Conservation (phyloP, 768 basidiomycete genomes). For the Pleurotus tuber-regium region DNA sequence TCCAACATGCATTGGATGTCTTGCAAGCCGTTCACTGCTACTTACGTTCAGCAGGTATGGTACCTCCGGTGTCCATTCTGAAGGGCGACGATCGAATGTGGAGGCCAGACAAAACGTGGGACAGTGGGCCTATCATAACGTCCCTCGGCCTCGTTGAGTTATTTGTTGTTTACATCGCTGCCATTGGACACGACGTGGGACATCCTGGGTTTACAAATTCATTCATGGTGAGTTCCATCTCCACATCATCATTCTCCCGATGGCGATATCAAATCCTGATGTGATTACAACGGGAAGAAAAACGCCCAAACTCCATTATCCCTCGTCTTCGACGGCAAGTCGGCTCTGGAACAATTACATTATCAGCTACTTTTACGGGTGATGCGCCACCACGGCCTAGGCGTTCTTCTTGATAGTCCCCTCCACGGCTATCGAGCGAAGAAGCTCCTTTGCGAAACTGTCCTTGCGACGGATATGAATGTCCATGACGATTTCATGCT, state of each 20-base stretch:
- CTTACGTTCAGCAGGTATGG: slow-evolving; percentile 72
- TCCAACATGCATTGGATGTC: slow-evolving; percentile 94
- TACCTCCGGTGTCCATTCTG: slow-evolving; percentile 74
- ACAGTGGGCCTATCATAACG: slow-evolving; percentile 37
- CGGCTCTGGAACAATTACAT: slow-evolving; percentile 92
- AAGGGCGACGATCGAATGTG: slow-evolving; percentile 47
- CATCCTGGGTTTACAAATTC: slow-evolving; percentile 94
- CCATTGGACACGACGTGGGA: slow-evolving; percentile 96
- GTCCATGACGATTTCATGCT: slow-evolving; percentile 85
- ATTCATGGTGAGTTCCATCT: slow-evolving; percentile 73
- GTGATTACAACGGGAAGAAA: slow-evolving; percentile 55
- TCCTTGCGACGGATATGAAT: slow-evolving; percentile 94
- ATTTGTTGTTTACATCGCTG: slow-evolving; percentile 83
- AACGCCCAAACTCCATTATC: slow-evolving; percentile 91
- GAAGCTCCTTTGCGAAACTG: slow-evolving; percentile 73
- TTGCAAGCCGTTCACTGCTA: slow-evolving; percentile 91
- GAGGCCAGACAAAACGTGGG: slow-evolving; percentile 31
- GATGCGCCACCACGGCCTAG: slow-evolving; percentile 79
- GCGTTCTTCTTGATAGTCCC: slow-evolving; percentile 60
- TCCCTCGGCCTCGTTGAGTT: slow-evolving; percentile 67
- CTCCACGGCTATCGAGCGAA: slow-evolving; percentile 50
- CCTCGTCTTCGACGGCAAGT: slow-evolving; percentile 83
- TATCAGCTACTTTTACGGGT: slow-evolving; percentile 76
- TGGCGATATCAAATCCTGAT: slow-evolving; percentile 4
- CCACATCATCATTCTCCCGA: too few relatives aligned